Base-by-base conservation (phyloP, 352 stramenopile species). In the Globisporangium paddicum region DNA sequence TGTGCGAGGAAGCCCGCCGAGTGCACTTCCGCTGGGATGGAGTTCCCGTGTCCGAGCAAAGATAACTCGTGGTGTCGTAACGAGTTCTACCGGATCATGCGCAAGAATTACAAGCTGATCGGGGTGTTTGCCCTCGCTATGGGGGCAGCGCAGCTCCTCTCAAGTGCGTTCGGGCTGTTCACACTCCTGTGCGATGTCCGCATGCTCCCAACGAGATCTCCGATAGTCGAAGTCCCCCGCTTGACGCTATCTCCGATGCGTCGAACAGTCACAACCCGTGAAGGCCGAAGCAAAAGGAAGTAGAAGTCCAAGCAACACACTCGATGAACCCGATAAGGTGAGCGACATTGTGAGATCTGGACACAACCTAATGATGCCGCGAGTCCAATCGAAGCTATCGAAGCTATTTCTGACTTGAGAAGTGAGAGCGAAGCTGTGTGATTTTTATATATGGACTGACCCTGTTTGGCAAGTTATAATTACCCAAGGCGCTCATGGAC, bases 161-260 rank as follows among this genome's bases (percentile, higher is more conserved):
- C 76, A 25, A 77, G 67, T 5, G 18, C 63, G 0, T 73, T 90
- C 8, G 69, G 70, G 19, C 19, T 87, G 3, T 86, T 86, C 59
- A 88, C 78, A 0, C 48, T 90, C 3, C 57, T 88, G 16, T 88
- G 71, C 41, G 80, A 90, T 26, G 69, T 87, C 38, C 74, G 80
- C 3, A 73, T 81, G 60, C 41, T 78, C 1, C 64, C 44, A 2
- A 54, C 51, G 4, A 64, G 54, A 4, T 90, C 77, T 4, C 75
- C 75, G 10, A 71, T 45, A 1, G 37, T 77, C 0, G 62, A 79
- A 38, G 70, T 86, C 6, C 63, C 60, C 3, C 75, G 64, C 41
- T 58, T 53, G 28, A 54, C 55, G 4, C 45, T 82, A 10, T 64
- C 73, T 42, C 61, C 66, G 1, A 49, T 77, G 45, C 56, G 46